Evolutionary conservation across 2,329 filamentous ascomycete genomes (phyloP), one percentile per base, ranked within the genome.

Genomic region (Beauveria scarabaeidicola): DNA sequence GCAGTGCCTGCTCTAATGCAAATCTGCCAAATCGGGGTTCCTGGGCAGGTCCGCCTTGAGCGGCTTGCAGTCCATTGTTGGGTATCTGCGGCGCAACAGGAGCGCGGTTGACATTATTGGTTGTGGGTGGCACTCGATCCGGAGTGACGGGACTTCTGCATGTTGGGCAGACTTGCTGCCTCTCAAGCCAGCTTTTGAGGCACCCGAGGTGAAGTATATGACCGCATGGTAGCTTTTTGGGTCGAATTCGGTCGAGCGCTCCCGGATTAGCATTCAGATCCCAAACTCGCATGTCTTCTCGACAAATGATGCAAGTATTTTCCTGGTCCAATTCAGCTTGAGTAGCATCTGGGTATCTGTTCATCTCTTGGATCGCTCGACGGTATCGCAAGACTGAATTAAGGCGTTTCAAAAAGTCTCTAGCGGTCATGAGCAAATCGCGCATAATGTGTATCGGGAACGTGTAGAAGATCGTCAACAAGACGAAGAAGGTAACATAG

Each of bases 251-350:
- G 69, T 97, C 91, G 61, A 95, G 87, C 59, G 88, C 80, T n/a
- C 84, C 87, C 79, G 65, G 83, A 76, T 70, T 83, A 75, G 74
- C 71, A 5, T 64, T 69, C 0, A 78, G 75, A 61, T 83, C 74
- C 89, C 91, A 96, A 1, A 88, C 85, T 38, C 84, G 84, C 94
- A 99, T 99, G 64, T 95, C 90, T 71, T 99, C 94, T 62, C 94
- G 86, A 73, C 94, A 99, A 59, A 99, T 96, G 66, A 99, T 99
- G 73, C 94, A 99, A 3, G 94, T 95, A 68, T 95, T 91, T 70
- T 97, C 93, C 52, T 89, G 82, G 29, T 80, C 78, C 25, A 99
- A 83, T 64, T 99, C 93, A 65, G 95, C 90, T 2, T 83, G 81
- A 1, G 90, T 96, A 1, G 94, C 94, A 70, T 99, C 94, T 5